Evolutionary conservation across 257 asterid species (phyloP), one percentile per base, ranked within the genome.

Genomic region (Striga asiatica): DNA sequence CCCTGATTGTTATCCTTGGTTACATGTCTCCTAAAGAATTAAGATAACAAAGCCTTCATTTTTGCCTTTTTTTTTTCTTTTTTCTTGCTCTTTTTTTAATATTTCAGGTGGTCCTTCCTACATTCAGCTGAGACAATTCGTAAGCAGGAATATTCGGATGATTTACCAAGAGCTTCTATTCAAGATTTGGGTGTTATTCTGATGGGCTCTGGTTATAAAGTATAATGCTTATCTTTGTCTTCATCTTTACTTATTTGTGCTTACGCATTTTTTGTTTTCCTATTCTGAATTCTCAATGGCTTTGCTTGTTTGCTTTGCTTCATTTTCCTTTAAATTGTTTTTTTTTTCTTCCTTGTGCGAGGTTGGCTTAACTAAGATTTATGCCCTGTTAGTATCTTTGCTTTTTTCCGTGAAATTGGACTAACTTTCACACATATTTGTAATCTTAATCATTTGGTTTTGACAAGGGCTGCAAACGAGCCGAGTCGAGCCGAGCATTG

Each of bases 131-230:
- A 80, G 73, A 43, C 80, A 19, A 75, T 84, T 61, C 80, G 79
- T 32, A 82, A 76, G 76, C 89, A 76, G 71, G 93, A 84, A 47
- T 85, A 68, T 70, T 70, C 82, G 1, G 94, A 87, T 70, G 56
- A 77, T 46, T 72, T 84, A 56, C 79, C 95, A 8, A 77, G 65
- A 65, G 93, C 93, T 8, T 91, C 96, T 1, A 57, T 84, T 57
- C 75, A 73, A 31, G 94, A 91, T 83, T 61, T 81, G 61, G 94
- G 88, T 39, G 67, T 82, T 66, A 67, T 85, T 65, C 78, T 76
- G 62, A 78, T 74, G 88, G 94, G 84, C 35, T 71, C 82, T 54
- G 97, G 96, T 66, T 87, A 87, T 64, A 96, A 91, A 85, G 98
- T 91, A 71, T 64, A 24, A 24, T 50, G 32, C 41, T 53, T 52